These are phyloP conservation scores for Setaria italica DNA, from an alignment of 202 grass and related monocot genomes.

Conservation along the genomic window DNA sequence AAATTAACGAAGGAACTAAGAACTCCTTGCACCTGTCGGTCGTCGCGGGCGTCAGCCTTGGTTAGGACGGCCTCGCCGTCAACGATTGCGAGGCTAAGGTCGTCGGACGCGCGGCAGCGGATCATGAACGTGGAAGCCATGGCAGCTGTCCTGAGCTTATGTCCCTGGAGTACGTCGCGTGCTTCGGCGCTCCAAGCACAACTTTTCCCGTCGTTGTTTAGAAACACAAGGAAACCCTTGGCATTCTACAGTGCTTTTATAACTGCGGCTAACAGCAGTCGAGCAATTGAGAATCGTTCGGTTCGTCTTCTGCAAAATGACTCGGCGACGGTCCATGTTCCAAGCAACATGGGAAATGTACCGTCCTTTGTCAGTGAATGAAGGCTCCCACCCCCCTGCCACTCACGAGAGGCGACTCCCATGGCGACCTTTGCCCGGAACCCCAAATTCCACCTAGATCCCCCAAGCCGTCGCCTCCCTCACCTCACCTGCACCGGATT, in stretches of 20 bases:
- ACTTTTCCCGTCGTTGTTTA: not conserved
- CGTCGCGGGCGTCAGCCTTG: not conserved
- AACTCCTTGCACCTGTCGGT: conserved; percentile 30
- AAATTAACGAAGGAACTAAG: not conserved
- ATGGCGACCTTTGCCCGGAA: too few relatives aligned
- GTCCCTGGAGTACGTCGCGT: not conserved
- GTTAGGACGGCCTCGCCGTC: conserved; percentile 21
- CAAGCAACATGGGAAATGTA: not conserved
- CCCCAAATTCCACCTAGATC: too few relatives aligned
- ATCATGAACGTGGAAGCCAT: conserved; percentile 37
- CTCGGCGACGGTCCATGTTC: not conserved
- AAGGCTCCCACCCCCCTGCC: not conserved
- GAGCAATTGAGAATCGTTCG: not conserved
- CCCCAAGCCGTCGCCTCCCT: too few relatives aligned
- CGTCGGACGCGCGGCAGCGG: conserved; percentile 27
- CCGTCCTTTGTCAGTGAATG: not conserved
- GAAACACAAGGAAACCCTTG: not conserved
- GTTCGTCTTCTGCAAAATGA: not conserved
- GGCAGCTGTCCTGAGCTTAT: not conserved
- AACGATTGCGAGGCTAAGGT: not conserved
- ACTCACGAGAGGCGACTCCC: too few relatives aligned
- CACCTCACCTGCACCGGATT: too few relatives aligned
- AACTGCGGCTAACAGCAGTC: too few relatives aligned
- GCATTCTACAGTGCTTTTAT: not conserved
- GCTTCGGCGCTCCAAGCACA: not conserved